Base-by-base conservation (phyloP, 164 flowering plant species). In the Tetracentron sinense region DNA sequence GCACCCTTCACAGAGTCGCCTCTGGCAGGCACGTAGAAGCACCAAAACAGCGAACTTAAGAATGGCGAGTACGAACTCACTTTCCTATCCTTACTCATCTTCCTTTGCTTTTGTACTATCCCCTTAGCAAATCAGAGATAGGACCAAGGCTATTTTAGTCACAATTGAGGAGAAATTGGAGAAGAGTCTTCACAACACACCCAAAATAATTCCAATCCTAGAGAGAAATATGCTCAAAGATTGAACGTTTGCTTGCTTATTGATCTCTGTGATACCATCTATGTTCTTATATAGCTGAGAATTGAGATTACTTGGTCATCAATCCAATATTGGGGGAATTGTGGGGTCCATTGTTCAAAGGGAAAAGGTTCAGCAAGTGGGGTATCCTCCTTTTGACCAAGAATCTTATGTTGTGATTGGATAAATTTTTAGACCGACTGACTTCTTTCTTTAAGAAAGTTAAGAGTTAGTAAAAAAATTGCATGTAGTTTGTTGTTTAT, bases 31-130 rank as follows among this genome's bases (percentile, higher is more conserved):
- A 8, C 53, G 20, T 28, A 42, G n/a, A 70, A 66, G 29, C 64
- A 69, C 12, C 54, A 58, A 25, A 26, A 35, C 1, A 69, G 1
- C n/a, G 42, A 42, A 65, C 27, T 69, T 14, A 63, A 27, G 38
- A 56, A 26, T 17, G 31, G 7, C 1, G 68, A 50, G 50, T 29
- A 44, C 65, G 68, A 47, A 23, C 50, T 54, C 7, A 5, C 23
- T 46, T 38, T 63, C 62, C 35, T 62, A 25, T 62, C 61, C 14
- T 46, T 62, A 54, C 29, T 47, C 71, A 58, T 74, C 56, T 55
- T 61, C 61, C 10, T 46, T 54, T 0, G 44, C 67, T 25, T 38
- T 3, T 4, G 38, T 38, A 38, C 7, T 38, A 8, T 38, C 14
- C 11, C 44, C 44, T 38, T 10, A 38, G 44, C 44, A 38, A 16